A percentile compares a stretch with the other conserved stretches of the same genome.
These are phyloP conservation scores for Neospermospora avenae DNA, from an alignment of 2,329 filamentous ascomycete genomes.

Conservation along the genomic window DNA sequence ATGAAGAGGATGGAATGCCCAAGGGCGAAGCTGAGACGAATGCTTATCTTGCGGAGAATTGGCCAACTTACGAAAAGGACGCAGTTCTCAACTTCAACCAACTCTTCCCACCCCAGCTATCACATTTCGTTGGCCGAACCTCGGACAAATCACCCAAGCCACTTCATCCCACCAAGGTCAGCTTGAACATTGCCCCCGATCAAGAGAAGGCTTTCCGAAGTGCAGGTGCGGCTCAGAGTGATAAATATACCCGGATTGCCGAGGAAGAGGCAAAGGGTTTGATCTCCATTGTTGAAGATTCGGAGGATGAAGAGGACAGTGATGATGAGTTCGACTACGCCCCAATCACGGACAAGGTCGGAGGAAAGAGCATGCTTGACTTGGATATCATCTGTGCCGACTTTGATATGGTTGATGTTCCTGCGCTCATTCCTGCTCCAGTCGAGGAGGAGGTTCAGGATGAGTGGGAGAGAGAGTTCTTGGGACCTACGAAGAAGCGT, in stretches of 20 bases:
- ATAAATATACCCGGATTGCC: constrained; percentile 55
- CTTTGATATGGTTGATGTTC: constrained; percentile 54
- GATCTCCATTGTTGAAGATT: constrained; percentile 42
- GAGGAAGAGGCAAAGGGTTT: constrained; percentile 48
- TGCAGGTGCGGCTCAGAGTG: constrained; percentile 53
- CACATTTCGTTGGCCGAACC: constrained; percentile 73
- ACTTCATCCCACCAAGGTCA: constrained; percentile 82
- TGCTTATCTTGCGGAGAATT: constrained; percentile 75
- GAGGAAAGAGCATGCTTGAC: constrained; percentile 74
- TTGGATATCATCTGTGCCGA: constrained; percentile 83
- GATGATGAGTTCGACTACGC: constrained; percentile 51
- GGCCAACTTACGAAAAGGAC: constrained; percentile 75
- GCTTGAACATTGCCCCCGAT: constrained; percentile 79
- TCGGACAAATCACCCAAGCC: constrained; percentile 77
- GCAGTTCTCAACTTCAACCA: constrained; percentile 76
- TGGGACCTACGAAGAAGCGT: constrained; percentile 56
- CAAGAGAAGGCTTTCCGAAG: constrained; percentile 83
- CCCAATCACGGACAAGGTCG: constrained; percentile 62
- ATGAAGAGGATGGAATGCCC: constrained; percentile 62
- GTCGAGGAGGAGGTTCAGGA: constrained; percentile 45
- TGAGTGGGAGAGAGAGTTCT: constrained; percentile 62
- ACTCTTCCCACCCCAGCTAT: constrained; percentile 76
- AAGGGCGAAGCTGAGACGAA: constrained; percentile 69
- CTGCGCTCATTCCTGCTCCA: constrained; percentile 21
- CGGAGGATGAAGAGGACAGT: constrained; percentile 38